Evolutionary conservation across 2,329 filamentous ascomycete genomes (phyloP).

Genomic region (Nakataea oryzae): DNA sequence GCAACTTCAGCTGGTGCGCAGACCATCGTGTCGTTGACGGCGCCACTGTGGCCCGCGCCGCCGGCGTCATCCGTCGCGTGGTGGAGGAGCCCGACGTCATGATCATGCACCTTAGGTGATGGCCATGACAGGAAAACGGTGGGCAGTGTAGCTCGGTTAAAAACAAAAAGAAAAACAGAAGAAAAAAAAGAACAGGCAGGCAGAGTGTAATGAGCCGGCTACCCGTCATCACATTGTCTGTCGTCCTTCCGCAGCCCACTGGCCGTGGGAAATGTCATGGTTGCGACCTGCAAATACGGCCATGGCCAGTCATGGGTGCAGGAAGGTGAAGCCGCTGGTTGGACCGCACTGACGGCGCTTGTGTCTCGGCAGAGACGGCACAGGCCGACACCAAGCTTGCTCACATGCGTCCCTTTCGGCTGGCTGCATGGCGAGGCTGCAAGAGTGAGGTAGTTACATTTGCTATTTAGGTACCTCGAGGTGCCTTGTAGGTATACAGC

Average conservation of each 20-base stretch:
- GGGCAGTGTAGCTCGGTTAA: background rate
- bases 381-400: background rate
- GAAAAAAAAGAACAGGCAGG: background rate
- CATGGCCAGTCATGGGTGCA: background rate
- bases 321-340: background rate
- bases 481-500: background rate
- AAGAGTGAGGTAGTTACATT: background rate
- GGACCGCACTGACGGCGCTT: background rate
- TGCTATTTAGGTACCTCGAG: background rate
- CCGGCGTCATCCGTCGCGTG: conserved; percentile 65
- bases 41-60: conserved; percentile 85
- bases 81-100: conserved; percentile 82
- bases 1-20: conserved; percentile 92
- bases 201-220: too few species aligned
- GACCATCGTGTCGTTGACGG: conserved; percentile 93
- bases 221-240: background rate
- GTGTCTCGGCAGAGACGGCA: background rate
- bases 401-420: background rate
- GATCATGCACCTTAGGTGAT: conserved; percentile 69
- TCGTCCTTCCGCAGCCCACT: background rate
- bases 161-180: background rate
- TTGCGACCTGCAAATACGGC: too few species aligned
- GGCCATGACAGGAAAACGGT: background rate
- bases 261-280: too few species aligned
- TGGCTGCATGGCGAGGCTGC: background rate